Evolutionary conservation across 2,329 filamentous ascomycete species (phyloP).

Genomic region (Calonectria crousiana): DNA sequence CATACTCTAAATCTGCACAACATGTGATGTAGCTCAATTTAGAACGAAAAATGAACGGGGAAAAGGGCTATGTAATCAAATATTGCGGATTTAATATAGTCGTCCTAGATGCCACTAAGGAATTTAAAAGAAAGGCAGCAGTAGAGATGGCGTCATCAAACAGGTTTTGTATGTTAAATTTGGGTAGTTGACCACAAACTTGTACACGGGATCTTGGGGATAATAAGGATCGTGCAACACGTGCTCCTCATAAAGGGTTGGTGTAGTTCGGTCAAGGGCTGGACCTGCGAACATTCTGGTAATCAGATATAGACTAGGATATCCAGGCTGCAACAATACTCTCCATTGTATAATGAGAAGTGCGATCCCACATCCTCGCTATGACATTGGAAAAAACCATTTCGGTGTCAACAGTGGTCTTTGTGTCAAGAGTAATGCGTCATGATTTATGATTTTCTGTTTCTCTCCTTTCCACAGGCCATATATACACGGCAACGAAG

Average conservation of each 20-base stretch:
- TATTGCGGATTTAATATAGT: not conserved
- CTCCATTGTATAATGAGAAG: not conserved
- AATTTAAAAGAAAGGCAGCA: not conserved
- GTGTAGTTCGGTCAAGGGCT: not conserved
- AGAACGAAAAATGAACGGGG: no score
- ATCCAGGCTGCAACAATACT: not conserved
- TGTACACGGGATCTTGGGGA: not conserved
- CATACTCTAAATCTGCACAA: no score
- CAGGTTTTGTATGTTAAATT: not conserved
- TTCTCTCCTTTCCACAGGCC: slow-evolving; percentile 1
- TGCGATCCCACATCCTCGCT: no score
- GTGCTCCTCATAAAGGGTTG: no score
- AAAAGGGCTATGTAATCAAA: not conserved
- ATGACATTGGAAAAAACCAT: not conserved
- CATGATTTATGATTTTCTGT: not conserved
- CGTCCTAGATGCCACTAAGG: not conserved
- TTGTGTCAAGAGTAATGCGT: slow-evolving; percentile 67
- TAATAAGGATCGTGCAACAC: not conserved
- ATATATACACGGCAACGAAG: slow-evolving; percentile 39
- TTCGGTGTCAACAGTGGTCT: slow-evolving; percentile 43
- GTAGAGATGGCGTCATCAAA: not conserved
- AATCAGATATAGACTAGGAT: not conserved
- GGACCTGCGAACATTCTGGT: not conserved
- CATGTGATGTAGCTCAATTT: no score
- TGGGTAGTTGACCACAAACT: not conserved